Conservation (phyloP, 2,329 filamentous ascomycete genomes). For the Simplicillium sp. region DNA sequence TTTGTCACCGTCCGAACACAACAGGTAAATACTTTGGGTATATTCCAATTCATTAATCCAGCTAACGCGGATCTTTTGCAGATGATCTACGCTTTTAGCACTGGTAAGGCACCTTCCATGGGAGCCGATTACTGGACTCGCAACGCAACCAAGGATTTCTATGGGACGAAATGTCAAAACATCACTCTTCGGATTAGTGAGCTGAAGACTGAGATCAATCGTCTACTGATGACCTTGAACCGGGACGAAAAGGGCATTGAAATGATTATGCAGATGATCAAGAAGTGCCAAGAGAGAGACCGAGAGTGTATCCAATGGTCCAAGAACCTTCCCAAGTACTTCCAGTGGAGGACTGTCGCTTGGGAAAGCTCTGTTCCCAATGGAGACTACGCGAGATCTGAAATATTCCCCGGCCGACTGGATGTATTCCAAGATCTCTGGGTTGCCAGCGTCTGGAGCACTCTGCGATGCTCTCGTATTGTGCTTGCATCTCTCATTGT, state of each 20-base stretch:
- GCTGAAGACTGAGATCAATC: constrained; percentile 43
- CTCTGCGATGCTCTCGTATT: constrained; percentile 42
- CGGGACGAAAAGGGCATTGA: constrained; percentile 40
- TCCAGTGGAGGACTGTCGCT: constrained; percentile 40
- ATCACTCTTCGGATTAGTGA: constrained; percentile 45
- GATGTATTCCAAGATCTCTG: constrained; percentile 51
- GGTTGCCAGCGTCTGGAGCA: constrained; percentile 49
- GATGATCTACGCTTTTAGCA: constrained; percentile 48
- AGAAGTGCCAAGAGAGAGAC: constrained; percentile 41
- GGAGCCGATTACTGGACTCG: constrained; percentile 51
- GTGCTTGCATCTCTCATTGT: constrained; percentile 46
- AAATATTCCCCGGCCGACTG: constrained; percentile 51
- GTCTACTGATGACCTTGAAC: constrained; percentile 33
- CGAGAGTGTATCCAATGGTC: constrained; percentile 43
- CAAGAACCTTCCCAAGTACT: constrained; percentile 36
- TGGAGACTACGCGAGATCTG: constrained; percentile 41
- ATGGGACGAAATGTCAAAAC: constrained; percentile 37
- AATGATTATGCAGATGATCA: constrained; percentile 41
- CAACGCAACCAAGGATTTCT: constrained; percentile 39
- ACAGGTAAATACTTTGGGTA: constrained; percentile 32
- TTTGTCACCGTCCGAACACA: constrained; percentile 52
- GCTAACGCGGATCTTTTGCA: constrained; percentile 14
- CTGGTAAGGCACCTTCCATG: constrained; percentile 41
- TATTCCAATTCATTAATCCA: neutral
- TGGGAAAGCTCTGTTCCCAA: constrained; percentile 46